phyloP scores from a whole-genome alignment of 2,329 filamentous ascomycete species.

The Blastomyces emzantsi region DNA sequence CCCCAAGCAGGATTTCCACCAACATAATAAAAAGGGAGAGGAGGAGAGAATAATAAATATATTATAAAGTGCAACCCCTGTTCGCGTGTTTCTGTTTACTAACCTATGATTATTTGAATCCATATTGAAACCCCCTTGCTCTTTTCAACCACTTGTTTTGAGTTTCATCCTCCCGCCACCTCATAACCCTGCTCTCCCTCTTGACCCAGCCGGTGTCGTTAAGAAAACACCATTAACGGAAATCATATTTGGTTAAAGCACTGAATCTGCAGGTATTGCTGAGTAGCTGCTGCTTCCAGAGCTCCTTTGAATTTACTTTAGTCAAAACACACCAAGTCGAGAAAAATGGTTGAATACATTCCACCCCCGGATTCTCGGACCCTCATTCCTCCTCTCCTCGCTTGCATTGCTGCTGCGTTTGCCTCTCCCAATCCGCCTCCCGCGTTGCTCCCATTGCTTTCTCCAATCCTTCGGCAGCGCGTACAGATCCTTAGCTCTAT shows the following conservation, averaged over 20 bases:
- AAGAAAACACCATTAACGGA: too few relatives aligned
- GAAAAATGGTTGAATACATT: constrained; percentile 46
- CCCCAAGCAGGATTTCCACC: not conserved
- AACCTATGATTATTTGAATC: not conserved
- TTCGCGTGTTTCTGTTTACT: not conserved
- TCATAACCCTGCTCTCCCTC: not conserved
- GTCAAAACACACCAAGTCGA: not conserved
- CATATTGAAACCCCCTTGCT: not conserved
- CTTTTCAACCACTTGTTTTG: not conserved
- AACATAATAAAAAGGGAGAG: not conserved
- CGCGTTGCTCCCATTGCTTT: constrained; percentile 51
- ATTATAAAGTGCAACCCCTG: not conserved
- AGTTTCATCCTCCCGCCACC: not conserved
- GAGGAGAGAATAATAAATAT: not conserved
- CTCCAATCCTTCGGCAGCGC: constrained; percentile 55
- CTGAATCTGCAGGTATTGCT: not conserved
- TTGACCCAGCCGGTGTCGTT: not conserved
- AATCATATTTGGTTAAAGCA: not conserved
- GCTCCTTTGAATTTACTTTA: not conserved
- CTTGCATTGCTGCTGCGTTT: constrained; percentile 54
- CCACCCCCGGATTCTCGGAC: constrained; percentile 47
- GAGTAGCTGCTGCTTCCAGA: too few relatives aligned
- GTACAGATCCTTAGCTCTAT: constrained; percentile 47
- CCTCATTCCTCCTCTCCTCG: constrained; percentile 54
- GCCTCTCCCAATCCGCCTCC: constrained; percentile 52